These are phyloP conservation scores for Bassia scoparia DNA, from an alignment of 148 eudicot species.

Conservation along the genomic window DNA sequence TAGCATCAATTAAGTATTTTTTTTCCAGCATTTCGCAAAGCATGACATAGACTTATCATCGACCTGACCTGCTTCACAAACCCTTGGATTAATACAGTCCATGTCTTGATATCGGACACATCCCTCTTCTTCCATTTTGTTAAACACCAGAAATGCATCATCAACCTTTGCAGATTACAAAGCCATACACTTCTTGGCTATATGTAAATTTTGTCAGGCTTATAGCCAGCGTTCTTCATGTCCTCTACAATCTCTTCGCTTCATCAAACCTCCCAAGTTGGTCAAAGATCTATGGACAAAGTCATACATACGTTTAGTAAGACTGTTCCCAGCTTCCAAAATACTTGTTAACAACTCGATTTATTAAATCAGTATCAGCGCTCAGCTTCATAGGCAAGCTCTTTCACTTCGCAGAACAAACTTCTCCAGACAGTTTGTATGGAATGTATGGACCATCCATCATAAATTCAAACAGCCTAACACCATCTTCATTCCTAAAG, in stretches of 20 bases:
- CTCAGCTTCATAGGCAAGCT: slow-evolving; percentile 26
- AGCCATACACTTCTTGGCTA: slow-evolving; percentile 75
- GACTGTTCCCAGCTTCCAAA: slow-evolving; percentile 52
- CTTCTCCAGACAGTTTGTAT: slow-evolving; percentile 53
- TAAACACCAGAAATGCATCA: slow-evolving; percentile 53
- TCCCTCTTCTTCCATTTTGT: slow-evolving; percentile 57
- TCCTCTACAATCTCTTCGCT: slow-evolving; percentile 57
- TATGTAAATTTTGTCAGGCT: slow-evolving; percentile 82
- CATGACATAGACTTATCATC: slow-evolving; percentile 56
- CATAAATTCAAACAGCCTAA: slow-evolving; percentile 78
- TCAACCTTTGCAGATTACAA: slow-evolving; percentile 53
- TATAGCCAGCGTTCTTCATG: slow-evolving; percentile 60
- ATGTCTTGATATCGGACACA: slow-evolving; percentile 80
- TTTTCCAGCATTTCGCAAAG: slow-evolving; percentile 62
- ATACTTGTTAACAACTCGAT: slow-evolving; percentile 52
- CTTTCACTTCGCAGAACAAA: slow-evolving; percentile 51
- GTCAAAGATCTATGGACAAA: slow-evolving; percentile 72
- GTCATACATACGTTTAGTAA: slow-evolving; percentile 57
- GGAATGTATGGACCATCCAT: slow-evolving; percentile 89
- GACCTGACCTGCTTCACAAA: slow-evolving; percentile 50
- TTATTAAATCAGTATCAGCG: slow-evolving; percentile 65
- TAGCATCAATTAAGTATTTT: slow-evolving; percentile 56
- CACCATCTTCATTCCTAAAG: slow-evolving; percentile 54
- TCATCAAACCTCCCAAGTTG: slow-evolving; percentile 69
- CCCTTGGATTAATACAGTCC: slow-evolving; percentile 79